Percentiles rank a stretch among this genome's conserved stretches.
phyloP scores from a whole-genome alignment of 805 yeast species.

The Danielozyma ontarioensis region DNA sequence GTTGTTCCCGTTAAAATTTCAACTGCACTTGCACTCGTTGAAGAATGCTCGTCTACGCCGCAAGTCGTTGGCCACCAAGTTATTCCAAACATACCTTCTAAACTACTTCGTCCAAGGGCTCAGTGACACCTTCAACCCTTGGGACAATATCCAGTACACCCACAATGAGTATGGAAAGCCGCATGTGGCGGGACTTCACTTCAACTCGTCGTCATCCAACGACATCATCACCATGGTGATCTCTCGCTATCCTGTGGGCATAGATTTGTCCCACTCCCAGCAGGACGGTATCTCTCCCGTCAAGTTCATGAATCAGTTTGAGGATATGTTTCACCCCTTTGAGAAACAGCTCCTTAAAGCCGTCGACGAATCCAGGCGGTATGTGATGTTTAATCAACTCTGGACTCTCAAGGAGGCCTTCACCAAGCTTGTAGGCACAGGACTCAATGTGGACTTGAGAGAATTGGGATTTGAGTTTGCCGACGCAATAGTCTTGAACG shows the following conservation, averaged over 20 bases:
- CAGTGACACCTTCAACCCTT: constrained; percentile 15
- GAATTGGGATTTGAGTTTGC: constrained; percentile 3
- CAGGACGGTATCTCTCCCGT: constrained; percentile 19
- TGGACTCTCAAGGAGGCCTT: constrained; percentile 84
- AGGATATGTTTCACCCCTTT: constrained; percentile 33
- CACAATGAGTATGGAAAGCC: constrained; percentile 57
- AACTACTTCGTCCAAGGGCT: constrained; percentile 2
- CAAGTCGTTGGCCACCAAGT: constrained; percentile 5
- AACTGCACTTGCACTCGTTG: constrained; percentile 6
- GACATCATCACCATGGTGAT: constrained; percentile 44
- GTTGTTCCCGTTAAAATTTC: constrained; percentile 8
- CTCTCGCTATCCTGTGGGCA: constrained; percentile 21
- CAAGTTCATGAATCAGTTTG: constrained; percentile 30
- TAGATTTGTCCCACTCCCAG: constrained; percentile 34
- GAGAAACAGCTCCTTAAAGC: constrained; percentile 31
- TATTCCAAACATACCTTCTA: constrained; percentile 6
- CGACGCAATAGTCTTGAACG: no score
- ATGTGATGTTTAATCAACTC: constrained; percentile 44
- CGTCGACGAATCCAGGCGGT: constrained; percentile 12
- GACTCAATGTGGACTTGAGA: constrained; percentile 9
- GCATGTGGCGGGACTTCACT: constrained; percentile 29
- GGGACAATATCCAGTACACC: constrained; percentile 19
- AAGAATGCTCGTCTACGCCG: constrained; percentile 1
- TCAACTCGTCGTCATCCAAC: constrained; percentile 59
- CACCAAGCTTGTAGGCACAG: constrained; percentile 54